Evolutionary conservation across 1,139 yeast species (phyloP).

Genomic region (Kluyveromyces marxianus): DNA sequence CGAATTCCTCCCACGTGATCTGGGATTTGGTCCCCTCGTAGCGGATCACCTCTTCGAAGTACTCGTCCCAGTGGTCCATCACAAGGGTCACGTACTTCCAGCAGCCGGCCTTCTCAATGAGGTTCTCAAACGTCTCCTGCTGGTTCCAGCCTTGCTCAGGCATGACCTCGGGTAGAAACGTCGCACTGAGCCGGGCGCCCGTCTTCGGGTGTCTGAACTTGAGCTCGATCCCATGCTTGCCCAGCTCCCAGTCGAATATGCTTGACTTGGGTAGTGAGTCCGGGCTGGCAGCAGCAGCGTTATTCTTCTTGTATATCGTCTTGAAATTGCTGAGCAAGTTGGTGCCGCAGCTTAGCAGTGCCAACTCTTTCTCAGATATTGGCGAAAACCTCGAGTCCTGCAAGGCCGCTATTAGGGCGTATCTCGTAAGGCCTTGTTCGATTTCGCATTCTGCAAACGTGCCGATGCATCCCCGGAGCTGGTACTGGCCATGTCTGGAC

Average conservation of each 20-base stretch:
- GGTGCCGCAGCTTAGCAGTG: constrained; percentile 36
- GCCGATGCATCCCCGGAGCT: constrained; percentile 88
- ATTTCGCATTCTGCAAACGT: constrained; percentile 52
- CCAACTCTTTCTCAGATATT: constrained; percentile 49
- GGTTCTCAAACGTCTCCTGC: constrained; percentile 57
- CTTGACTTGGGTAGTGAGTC: constrained; percentile 12
- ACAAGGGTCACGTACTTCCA: constrained; percentile 13
- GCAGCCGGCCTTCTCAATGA: constrained; percentile 58
- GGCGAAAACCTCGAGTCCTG: constrained; percentile 75
- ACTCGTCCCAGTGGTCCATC: constrained; percentile 20
- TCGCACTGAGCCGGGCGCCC: constrained; percentile 46
- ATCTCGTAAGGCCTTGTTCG: constrained; percentile 52
- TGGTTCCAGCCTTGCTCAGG: constrained; percentile 83
- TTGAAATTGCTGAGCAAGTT: constrained; percentile 25
- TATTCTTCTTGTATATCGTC: constrained; percentile 17
- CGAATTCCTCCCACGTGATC: constrained; percentile 20
- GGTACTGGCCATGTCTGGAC: constrained; percentile 22
- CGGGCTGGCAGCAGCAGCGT: not conserved
- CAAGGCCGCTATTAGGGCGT: constrained; percentile 62
- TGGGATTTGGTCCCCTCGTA: constrained; percentile 27
- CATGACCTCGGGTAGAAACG: constrained; percentile 88
- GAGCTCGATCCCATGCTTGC: constrained; percentile 66
- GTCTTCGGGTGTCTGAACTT: constrained; percentile 38
- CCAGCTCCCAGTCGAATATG: constrained; percentile 66
- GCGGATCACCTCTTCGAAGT: constrained; percentile 27